Conservation (phyloP, 768 basidiomycete genomes). For the Astraeus odoratus region DNA sequence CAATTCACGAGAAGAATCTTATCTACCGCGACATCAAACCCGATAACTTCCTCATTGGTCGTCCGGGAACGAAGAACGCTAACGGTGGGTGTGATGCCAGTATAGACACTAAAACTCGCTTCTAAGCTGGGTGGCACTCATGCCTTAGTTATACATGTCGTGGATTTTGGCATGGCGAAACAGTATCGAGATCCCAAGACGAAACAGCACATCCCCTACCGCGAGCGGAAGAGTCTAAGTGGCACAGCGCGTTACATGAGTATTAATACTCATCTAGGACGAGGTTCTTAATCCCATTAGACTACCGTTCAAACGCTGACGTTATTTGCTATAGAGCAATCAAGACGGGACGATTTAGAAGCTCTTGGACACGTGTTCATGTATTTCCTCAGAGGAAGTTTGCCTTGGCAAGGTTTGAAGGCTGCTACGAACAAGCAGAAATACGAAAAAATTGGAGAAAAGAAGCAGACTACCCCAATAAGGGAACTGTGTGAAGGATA, state of each 20-base stretch:
- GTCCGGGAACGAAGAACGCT: conserved; percentile 83
- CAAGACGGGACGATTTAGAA: conserved; percentile 93
- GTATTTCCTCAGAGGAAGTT: conserved; percentile 95
- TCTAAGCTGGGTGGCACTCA: not conserved
- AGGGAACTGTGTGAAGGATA: conserved; percentile 95
- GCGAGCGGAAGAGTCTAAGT: conserved; percentile 94
- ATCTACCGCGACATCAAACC: conserved; percentile 99
- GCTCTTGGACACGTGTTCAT: conserved; percentile 99
- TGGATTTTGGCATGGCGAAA: conserved; percentile 99
- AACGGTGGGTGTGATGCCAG: conserved; percentile 46
- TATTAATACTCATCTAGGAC: conserved; percentile 97
- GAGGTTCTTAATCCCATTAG: conserved; percentile 47
- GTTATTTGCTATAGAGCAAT: conserved; percentile 55
- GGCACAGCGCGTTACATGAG: conserved; percentile 99
- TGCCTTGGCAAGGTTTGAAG: conserved; percentile 99
- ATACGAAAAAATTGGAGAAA: conserved; percentile 99
- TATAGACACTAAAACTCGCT: not conserved
- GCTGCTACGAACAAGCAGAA: conserved; percentile 99
- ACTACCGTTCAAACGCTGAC: not conserved
- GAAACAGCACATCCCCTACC: conserved; percentile 98
- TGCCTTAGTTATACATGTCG: conserved; percentile 73
- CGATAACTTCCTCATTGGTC: conserved; percentile 97
- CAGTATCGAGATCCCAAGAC: conserved; percentile 99
- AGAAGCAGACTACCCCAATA: conserved; percentile 98
- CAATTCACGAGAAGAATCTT: conserved; percentile 98